These are phyloP conservation scores for Staphylotrichum tortipilum DNA, from an alignment of 495 filamentous ascomycete species.

Conservation along the genomic window DNA sequence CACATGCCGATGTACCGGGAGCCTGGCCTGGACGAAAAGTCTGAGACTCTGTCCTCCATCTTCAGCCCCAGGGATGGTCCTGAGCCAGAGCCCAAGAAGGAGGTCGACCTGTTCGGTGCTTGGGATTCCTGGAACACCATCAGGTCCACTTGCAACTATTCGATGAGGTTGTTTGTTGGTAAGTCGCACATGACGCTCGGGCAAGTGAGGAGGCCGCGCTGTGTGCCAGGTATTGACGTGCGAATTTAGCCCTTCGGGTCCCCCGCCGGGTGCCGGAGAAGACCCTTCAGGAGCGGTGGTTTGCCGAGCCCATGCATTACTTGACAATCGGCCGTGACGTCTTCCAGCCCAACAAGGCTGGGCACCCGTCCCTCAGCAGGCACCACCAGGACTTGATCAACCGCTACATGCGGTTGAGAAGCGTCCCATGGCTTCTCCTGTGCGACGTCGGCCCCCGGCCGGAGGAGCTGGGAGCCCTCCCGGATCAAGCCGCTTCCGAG, in stretches of 20 bases:
- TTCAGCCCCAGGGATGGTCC: constrained; percentile 17
- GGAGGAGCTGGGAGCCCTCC: constrained; percentile 39
- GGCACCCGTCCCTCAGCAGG: constrained; percentile 75
- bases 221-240: constrained; percentile 11
- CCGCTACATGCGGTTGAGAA: constrained; percentile 74
- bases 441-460: constrained; percentile 63
- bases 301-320: constrained; percentile 80
- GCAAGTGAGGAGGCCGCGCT: too few species aligned
- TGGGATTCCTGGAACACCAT: constrained; percentile 96
- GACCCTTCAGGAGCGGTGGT: constrained; percentile 79
- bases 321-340: constrained; percentile 56
- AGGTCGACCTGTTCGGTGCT: constrained; percentile 59
- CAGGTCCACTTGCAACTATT: constrained; percentile 78
- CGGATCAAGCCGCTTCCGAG: constrained; percentile 31
- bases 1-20: constrained; percentile 70
- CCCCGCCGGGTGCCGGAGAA: constrained; percentile 69
- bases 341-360: constrained; percentile 71
- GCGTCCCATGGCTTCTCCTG: constrained; percentile 71
- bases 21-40: constrained; percentile 33
- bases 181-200: too few species aligned
- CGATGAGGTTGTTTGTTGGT: constrained; percentile 76
- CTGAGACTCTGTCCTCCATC: constrained; percentile 27
- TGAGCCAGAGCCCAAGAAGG: constrained; percentile 14
- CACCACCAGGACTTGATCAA: constrained; percentile 70
- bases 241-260: constrained; percentile 59